Evolutionary conservation across 805 yeast genomes (phyloP), one percentile per base, ranked within the genome.

Genomic region (Cyberlindnera subsufficiens): DNA sequence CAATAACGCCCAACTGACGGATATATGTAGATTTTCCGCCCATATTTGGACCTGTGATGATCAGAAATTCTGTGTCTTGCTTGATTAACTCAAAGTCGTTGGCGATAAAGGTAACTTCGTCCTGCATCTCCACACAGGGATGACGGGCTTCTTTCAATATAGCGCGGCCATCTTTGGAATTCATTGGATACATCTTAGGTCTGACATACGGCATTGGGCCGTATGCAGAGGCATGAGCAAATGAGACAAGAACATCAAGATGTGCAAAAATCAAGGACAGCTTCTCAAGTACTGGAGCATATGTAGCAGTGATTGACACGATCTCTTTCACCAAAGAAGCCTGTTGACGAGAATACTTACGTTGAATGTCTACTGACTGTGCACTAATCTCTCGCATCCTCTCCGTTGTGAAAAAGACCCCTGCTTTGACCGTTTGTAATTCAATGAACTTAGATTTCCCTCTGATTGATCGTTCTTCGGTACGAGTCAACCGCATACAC

Each of bases 1-100:
- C 82, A 42, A 89, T 82, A 1, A 85, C 93, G 11, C 96, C 97
- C 38, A 86, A 72, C 55, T 90, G 96, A 49, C 96, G 74, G 39
- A 90, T 88, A 60, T 86, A 90, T 0, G 97, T 90, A 0, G 96
- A 88, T 61, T 90, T 90, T 59, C 97, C 97, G 48, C 97, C 97
- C 97, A 90, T 90, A 60, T 90, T 90, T 31, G 97, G 97, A 30
- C 97, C 97, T 0, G 97, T 90, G 20, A 93, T 87, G 17, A 93
- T 84, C 7, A 79, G 70, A 55, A 93, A 91, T 45, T 86, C 89
- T 13, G 77, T 68, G 4, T 63, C 60, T 14, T 69, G 75, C 38
- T 78, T 77, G 13, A 71, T 66, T 43, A 93, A 67, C 10, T 68
- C 63, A n/a, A 89, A 85, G 59, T 93, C 97, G 61, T 93, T 93